A percentile compares a stretch with the other conserved stretches of the same genome.
These are phyloP conservation scores for Silene noctiflora DNA, from an alignment of 179 eudicot species.

Conservation along the genomic window DNA sequence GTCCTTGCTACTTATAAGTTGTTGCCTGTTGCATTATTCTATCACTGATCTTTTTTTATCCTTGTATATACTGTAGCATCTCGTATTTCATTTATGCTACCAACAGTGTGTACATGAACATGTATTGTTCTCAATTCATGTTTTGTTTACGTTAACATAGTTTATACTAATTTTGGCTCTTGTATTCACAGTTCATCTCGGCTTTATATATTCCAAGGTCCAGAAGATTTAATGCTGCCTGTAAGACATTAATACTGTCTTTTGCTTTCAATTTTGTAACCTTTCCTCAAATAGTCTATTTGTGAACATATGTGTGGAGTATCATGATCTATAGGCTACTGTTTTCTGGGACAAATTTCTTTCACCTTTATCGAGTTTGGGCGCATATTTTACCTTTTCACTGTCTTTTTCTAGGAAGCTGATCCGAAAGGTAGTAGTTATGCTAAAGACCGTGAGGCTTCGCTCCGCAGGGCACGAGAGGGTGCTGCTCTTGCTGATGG, in stretches of 20 bases:
- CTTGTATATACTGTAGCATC: neutral
- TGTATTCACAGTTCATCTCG: constrained; percentile 66
- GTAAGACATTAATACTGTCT: constrained; percentile 40
- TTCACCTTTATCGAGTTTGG: neutral
- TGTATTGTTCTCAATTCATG: neutral
- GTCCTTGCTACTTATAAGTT: neutral
- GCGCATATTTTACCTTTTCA: neutral
- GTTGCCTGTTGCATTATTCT: neutral
- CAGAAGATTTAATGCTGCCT: constrained; percentile 83
- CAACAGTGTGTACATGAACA: neutral
- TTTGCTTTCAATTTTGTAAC: neutral
- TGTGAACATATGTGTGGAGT: neutral
- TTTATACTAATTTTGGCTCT: constrained; percentile 8
- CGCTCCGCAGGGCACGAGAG: constrained; percentile 72
- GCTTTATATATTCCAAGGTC: constrained; percentile 89
- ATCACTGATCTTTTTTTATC: neutral
- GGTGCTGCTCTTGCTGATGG: constrained; percentile 90
- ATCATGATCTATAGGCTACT: neutral
- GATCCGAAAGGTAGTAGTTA: constrained; percentile 52
- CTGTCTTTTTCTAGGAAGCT: constrained; percentile 49
- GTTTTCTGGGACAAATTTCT: neutral
- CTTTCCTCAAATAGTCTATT: neutral
- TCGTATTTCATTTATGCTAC: neutral
- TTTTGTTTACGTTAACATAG: neutral
- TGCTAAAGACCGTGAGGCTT: constrained; percentile 87